phyloP scores from a whole-genome alignment of 1,284 basidiomycete genomes.

The Ganoderma sinense region DNA sequence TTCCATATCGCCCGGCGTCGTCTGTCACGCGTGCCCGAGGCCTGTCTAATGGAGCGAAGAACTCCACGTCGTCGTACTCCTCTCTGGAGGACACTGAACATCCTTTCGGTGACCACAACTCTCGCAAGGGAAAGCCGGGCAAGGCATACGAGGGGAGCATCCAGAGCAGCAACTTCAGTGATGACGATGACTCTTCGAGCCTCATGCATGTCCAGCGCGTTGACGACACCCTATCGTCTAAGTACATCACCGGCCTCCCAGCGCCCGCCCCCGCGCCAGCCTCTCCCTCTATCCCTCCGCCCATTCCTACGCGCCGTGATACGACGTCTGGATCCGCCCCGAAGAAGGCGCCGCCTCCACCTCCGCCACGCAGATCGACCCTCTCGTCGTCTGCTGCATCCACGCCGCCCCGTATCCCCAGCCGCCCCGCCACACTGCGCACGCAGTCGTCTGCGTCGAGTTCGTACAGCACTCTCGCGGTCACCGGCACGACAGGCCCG shows the following conservation, averaged over 20 bases:
- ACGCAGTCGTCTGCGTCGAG: constrained; percentile 35
- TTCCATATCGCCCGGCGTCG: constrained; percentile 36
- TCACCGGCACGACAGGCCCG: constrained; percentile 29
- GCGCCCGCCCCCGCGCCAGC: neutral
- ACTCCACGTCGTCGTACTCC: constrained; percentile 26
- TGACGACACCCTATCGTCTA: constrained; percentile 25
- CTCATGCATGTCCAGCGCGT: constrained; percentile 30
- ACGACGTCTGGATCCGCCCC: constrained; percentile 9
- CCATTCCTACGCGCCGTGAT: constrained; percentile 19
- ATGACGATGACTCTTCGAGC: constrained; percentile 26
- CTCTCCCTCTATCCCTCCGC: constrained; percentile 5
- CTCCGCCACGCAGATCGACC: constrained; percentile 36
- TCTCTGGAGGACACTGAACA: constrained; percentile 43
- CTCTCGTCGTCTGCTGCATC: constrained; percentile 26
- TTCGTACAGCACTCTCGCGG: constrained; percentile 29
- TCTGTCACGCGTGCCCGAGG: constrained; percentile 24
- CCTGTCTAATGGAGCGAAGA: constrained; percentile 19
- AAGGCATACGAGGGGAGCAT: constrained; percentile 37
- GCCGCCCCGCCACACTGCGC: constrained; percentile 27
- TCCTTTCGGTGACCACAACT: constrained; percentile 50
- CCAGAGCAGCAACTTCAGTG: constrained; percentile 29
- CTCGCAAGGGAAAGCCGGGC: constrained; percentile 48
- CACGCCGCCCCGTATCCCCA: constrained; percentile 28
- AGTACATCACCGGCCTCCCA: constrained; percentile 24
- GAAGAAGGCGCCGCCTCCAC: constrained; percentile 40